Evolutionary conservation across 2,329 filamentous ascomycete species (phyloP), one percentile per base, ranked within the genome.

Genomic region (Decorospora gaudefroyi): DNA sequence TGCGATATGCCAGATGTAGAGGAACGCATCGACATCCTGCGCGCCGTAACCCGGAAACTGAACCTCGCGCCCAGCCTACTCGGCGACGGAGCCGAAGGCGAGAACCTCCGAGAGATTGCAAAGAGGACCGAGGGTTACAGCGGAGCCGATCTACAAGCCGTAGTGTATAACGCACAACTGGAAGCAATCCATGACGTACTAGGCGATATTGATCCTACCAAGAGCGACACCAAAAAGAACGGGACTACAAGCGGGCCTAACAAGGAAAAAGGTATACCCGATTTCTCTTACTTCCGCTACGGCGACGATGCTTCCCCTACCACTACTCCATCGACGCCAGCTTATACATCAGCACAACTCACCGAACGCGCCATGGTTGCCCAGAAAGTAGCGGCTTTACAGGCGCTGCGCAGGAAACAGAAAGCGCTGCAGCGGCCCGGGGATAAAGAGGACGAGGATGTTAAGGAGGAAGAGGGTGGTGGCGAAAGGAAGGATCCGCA

Each of bases 151-250:
- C 76, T 99, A 3, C 93, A 99, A 69, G 93, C 92, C 0, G 80
- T 99, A 5, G 85, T 97, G 29, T 96, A 95, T 61, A 99, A 99
- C 57, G 91, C 93, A 0, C 93, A 99, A 68, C 80, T 99, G 4
- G 92, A 97, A 73, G 93, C 93, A 18, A 96, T 99, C 53, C 93
- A 99, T 66, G 91, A 96, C 57, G 84, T 95, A 2, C 80, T 99
- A 0, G 86, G 83, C 40, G 82, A 83, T 19, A 75, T 80, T 6
- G 61, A 67, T 16, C 57, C 65, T 1, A 50, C 65, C 6, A 59
- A 59, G 23, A 53, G 40, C 29, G 67, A 67, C 29, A 26, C 35
- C 10, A 59, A 65, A 42, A 69, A 67, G 31, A 65, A 69, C 17
- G 53, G 47, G 11, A 46, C 52, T 5, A 35, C 45, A 12, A 52